Evolutionary conservation across 2,329 filamentous ascomycete species (phyloP), one percentile per base, ranked within the genome.

Genomic region (Clonostachys byssicola): DNA sequence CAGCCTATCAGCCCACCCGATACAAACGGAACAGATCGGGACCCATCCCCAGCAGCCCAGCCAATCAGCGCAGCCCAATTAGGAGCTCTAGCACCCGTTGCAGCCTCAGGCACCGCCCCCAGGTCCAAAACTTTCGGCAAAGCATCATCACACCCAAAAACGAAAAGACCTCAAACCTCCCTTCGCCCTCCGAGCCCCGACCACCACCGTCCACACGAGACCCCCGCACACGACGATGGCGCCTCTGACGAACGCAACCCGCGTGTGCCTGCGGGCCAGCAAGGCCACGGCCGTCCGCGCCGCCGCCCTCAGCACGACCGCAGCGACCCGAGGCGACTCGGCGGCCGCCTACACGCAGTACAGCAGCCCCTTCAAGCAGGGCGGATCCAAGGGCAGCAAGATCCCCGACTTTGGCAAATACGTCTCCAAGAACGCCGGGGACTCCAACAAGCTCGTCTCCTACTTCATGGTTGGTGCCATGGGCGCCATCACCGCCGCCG

Each of bases 401-500:
- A 87, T 97, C 64, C 94, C 94, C 58, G 85, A 88, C 74, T 97
- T 95, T 73, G 82, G 82, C 69, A 86, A 91, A 68, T 99, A 99
- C 78, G 77, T 85, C 73, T 86, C 81, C 71, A 85, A 83, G 67
- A 74, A 75, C 56, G 73, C 74, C 59, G 77, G 86, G 68, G 80
- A 75, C 57, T 77, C 78, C 63, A 96, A 95, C 75, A 87, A 92
- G 77, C 77, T 95, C 59, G 94, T 96, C 71, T 85, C 86, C 63
- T 99, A 99, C 82, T 97, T 99, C 75, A 96, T 97, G 89, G 94
- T 96, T 57, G 94, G 94, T 62, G 86, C 89, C 48, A 87, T 99
- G 80, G 94, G 94, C 66, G 87, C 94, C 63, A 80, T 97, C 67
- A 85, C 88, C 55, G 92, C 92, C 49, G 88, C 94, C 57, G 92